Conservation (phyloP, 495 filamentous ascomycete species). For the Aspergillus asperescens region DNA sequence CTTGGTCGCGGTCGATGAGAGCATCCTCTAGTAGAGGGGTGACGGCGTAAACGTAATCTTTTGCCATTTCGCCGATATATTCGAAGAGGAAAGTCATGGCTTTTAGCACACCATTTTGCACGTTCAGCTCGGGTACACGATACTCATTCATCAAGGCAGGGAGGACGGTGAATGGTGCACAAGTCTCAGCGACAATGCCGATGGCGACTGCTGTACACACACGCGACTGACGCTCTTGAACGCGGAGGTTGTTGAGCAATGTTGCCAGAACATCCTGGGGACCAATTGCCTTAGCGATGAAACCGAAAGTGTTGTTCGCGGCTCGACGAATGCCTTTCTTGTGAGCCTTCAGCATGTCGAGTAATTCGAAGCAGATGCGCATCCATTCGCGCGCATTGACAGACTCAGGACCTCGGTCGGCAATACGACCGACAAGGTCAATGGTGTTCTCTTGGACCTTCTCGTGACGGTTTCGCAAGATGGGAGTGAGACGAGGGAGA, state of each 20-base stretch:
- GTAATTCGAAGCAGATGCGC: slow-evolving; percentile 97
- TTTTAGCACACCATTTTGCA: slow-evolving; percentile 98
- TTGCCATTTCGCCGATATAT: slow-evolving; percentile 99
- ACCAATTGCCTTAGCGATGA: slow-evolving; percentile 99
- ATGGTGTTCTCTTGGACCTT: slow-evolving; percentile 99
- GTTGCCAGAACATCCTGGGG: slow-evolving; percentile 96
- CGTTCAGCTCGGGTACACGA: slow-evolving; percentile 95
- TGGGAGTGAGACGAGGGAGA: slow-evolving; percentile 90
- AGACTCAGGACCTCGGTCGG: slow-evolving; percentile 90
- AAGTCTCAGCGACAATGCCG: slow-evolving; percentile 99
- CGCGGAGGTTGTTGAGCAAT: slow-evolving; percentile 90
- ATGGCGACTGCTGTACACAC: slow-evolving; percentile 99
- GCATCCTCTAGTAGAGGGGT: slow-evolving; percentile 97
- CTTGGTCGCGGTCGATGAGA: slow-evolving; percentile 95
- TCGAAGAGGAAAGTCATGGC: slow-evolving; percentile 96
- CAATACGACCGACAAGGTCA: slow-evolving; percentile 96
- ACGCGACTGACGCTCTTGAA: slow-evolving; percentile 95
- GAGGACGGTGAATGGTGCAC: slow-evolving; percentile 97
- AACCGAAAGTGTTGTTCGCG: slow-evolving; percentile 99
- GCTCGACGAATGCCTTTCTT: slow-evolving; percentile 98
- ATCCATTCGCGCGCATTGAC: slow-evolving; percentile 99
- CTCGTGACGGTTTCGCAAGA: slow-evolving; percentile 96
- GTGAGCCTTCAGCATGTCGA: slow-evolving; percentile 99
- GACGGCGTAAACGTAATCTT: slow-evolving; percentile 98
- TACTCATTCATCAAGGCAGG: slow-evolving; percentile 99